Percentiles rank a stretch among this genome's conserved stretches.
Conservation (phyloP, 2,329 filamentous ascomycete species). For the Sporothrix brunneoviolacea region DNA sequence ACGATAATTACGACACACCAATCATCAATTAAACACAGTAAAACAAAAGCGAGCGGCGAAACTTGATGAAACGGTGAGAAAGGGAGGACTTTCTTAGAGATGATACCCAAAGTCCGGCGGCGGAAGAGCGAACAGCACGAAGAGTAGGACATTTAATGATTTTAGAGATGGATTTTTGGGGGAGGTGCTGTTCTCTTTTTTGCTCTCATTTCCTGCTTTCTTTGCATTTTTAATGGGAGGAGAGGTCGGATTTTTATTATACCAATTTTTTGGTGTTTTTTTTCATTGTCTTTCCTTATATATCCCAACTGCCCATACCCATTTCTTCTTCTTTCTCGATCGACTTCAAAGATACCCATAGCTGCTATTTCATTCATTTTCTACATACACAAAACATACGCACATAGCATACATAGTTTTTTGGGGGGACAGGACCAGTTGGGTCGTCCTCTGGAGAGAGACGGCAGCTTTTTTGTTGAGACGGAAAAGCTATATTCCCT, state of each 20-base stretch:
- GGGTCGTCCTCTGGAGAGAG: no score
- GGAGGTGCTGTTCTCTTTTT: neutral
- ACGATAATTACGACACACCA: no score
- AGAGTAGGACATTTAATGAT: no score
- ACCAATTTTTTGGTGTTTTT: conserved; percentile 1
- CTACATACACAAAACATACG: no score
- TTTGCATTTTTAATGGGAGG: conserved; percentile 3
- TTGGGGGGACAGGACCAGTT: neutral
- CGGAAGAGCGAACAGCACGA: no score
- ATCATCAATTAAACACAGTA: no score
- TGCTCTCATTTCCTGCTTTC: neutral
- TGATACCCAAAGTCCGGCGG: no score
- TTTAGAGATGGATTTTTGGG: neutral
- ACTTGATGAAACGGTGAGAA: no score
- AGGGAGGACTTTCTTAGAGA: no score
- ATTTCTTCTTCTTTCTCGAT: conserved; percentile 2
- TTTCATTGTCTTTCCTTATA: conserved; percentile 14
- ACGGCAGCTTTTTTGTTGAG: no score
- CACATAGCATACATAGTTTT: neutral
- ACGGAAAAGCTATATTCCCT: no score
- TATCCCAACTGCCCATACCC: conserved; percentile 8
- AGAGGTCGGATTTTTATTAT: conserved; percentile 7
- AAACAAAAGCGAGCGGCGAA: no score
- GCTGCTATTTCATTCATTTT: neutral
- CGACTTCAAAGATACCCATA: conserved; percentile 10